Percentiles rank a stretch among this genome's conserved stretches.
Evolutionary conservation across 495 filamentous ascomycete genomes (phyloP).

Genomic region (Hypoxylon fragiforme): DNA sequence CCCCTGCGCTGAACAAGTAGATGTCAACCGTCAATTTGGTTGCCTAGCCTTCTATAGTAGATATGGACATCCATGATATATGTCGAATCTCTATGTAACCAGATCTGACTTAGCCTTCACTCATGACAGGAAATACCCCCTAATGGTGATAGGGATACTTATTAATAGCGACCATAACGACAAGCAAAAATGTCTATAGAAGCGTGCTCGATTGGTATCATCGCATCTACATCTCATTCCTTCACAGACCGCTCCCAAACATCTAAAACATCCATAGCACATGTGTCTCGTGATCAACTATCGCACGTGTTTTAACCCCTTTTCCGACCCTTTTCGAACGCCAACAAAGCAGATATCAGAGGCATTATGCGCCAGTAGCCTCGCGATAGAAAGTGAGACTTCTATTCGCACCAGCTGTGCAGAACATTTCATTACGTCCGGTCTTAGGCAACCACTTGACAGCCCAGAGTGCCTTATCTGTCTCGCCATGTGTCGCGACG

Average conservation of each 20-base stretch:
- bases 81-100: no score
- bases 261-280: slow-evolving; percentile 5
- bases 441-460: slow-evolving; percentile 87
- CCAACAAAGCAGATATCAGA: slow-evolving; percentile 14
- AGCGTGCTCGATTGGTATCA: no score
- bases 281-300: background rate
- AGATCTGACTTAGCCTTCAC: no score
- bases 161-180: no score
- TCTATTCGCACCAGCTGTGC: slow-evolving; percentile 76
- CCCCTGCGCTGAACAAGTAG: background rate
- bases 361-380: slow-evolving; percentile 68
- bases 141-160: no score
- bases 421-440: slow-evolving; percentile 76
- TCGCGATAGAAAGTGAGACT: slow-evolving; percentile 90
- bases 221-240: no score
- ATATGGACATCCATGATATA: no score
- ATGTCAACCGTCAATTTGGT: no score
- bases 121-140: no score
- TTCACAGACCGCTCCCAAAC: background rate
- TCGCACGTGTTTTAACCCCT: slow-evolving; percentile 11
- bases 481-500: slow-evolving; percentile 92
- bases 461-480: slow-evolving; percentile 81
- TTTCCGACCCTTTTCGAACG: slow-evolving; percentile 33
- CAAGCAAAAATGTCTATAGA: no score
- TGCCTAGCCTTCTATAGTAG: no score